Evolutionary conservation across 257 asterid species (phyloP).

Genomic region (Solanum etuberosum): DNA sequence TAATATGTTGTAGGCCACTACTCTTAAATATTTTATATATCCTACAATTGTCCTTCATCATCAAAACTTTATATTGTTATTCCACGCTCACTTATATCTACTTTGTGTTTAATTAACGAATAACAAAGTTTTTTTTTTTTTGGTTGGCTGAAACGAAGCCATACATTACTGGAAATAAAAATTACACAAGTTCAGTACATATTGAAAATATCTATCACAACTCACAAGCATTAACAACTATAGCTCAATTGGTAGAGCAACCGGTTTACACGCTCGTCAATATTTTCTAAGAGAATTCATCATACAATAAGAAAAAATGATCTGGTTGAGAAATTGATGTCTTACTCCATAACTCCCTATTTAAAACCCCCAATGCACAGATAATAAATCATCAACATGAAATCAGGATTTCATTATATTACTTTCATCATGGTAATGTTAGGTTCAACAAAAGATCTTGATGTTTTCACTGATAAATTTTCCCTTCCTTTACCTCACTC

Average conservation of each 20-base stretch:
- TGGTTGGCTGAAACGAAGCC: neutral
- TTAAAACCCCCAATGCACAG: neutral
- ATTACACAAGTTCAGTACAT: neutral
- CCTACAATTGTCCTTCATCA: neutral
- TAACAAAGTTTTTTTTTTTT: neutral
- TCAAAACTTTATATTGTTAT: neutral
- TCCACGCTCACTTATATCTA: neutral
- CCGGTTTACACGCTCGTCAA: too few species aligned
- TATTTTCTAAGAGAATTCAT: too few species aligned
- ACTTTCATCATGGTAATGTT: neutral
- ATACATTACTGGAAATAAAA: too few species aligned
- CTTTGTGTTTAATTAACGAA: neutral
- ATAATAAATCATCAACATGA: neutral
- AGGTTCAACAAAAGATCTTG: neutral
- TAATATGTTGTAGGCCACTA: neutral
- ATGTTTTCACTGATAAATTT: too few species aligned
- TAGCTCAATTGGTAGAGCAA: neutral
- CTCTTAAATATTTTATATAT: neutral
- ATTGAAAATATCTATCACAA: neutral
- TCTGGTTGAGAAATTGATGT: too few species aligned
- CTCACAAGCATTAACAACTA: neutral
- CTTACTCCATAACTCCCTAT: neutral
- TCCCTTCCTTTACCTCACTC: neutral
- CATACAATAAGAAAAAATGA: too few species aligned
- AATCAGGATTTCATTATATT: neutral